Evolutionary conservation across 225 moss, liverwort and hornwort species (phyloP).

Genomic region (Physcomitrium patens): DNA sequence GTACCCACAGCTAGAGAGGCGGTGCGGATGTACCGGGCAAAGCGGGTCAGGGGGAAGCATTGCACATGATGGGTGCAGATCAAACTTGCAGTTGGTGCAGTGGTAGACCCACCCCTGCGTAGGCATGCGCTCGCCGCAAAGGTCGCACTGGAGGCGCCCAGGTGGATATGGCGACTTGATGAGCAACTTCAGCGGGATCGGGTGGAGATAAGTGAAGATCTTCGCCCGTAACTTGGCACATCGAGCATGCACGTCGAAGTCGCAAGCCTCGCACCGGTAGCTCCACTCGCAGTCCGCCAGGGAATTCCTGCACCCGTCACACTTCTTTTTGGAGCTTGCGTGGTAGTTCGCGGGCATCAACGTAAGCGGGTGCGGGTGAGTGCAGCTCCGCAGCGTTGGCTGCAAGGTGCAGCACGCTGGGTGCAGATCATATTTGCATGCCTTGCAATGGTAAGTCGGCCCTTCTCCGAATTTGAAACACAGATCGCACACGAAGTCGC

Average conservation of each 20-base stretch:
- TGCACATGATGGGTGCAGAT: conserved; percentile 29
- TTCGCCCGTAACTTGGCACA: conserved; percentile 28
- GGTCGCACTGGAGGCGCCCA: conserved; percentile 23
- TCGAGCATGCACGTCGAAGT: conserved; percentile 29
- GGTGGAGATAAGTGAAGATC: conserved; percentile 28
- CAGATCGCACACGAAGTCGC: conserved; percentile 29
- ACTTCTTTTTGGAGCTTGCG: not conserved
- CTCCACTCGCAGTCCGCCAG: conserved; percentile 25
- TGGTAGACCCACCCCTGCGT: conserved; percentile 36
- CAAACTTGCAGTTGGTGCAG: conserved; percentile 35
- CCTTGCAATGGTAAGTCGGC: conserved; percentile 35
- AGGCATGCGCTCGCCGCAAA: conserved; percentile 34
- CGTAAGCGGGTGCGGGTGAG: conserved; percentile 22
- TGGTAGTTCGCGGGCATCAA: conserved; percentile 14
- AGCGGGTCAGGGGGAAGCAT: conserved; percentile 26
- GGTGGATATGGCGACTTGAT: conserved; percentile 32
- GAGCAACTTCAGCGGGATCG: conserved; percentile 25
- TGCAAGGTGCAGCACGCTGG: conserved; percentile 28
- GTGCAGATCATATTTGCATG: conserved; percentile 29
- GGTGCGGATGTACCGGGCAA: conserved; percentile 32
- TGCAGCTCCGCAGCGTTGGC: conserved; percentile 18
- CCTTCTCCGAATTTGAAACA: conserved; percentile 32
- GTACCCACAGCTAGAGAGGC: conserved; percentile 28
- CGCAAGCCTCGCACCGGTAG: conserved; percentile 23
- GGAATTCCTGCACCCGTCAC: conserved; percentile 18